Conservation (phyloP, 129 eudicot species). For the Tagetes erecta region DNA sequence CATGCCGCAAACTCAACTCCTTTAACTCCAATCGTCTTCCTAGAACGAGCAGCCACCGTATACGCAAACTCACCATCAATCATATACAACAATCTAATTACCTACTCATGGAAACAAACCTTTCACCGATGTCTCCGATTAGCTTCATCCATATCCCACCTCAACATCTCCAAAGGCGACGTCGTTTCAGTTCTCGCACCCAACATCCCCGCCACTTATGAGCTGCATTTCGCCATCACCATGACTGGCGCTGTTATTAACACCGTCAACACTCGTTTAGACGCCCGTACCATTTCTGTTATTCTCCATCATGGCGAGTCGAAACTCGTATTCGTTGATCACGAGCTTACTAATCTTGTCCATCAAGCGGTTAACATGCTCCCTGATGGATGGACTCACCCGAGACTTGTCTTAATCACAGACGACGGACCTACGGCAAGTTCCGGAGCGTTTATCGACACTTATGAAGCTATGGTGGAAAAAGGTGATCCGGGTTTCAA, state of each 20-base stretch:
- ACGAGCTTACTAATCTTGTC: not conserved
- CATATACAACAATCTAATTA: constrained; percentile 23
- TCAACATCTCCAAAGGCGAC: constrained; percentile 32
- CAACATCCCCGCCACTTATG: constrained; percentile 67
- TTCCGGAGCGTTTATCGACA: not conserved
- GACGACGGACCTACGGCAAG: not conserved
- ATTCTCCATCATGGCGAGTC: constrained; percentile 52
- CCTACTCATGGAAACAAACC: constrained; percentile 56
- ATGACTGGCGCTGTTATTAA: constrained; percentile 63
- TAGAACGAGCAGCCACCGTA: constrained; percentile 52
- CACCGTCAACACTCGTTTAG: constrained; percentile 56
- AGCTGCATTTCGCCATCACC: constrained; percentile 60
- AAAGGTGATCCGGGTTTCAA: not conserved
- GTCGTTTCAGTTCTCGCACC: constrained; percentile 63
- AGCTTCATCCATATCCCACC: constrained; percentile 48
- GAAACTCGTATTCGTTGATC: not conserved
- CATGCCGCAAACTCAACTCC: constrained; percentile 49
- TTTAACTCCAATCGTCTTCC: constrained; percentile 46
- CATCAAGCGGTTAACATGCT: not conserved
- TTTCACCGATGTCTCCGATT: constrained; percentile 37
- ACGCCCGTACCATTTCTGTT: constrained; percentile 45
- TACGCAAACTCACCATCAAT: constrained; percentile 50
- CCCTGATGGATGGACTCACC: not conserved
- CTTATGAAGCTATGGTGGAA: constrained; percentile 1
- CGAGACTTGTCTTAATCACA: not conserved